phyloP scores from a whole-genome alignment of 73 alveolate species.

The Stentor coeruleus region DNA sequence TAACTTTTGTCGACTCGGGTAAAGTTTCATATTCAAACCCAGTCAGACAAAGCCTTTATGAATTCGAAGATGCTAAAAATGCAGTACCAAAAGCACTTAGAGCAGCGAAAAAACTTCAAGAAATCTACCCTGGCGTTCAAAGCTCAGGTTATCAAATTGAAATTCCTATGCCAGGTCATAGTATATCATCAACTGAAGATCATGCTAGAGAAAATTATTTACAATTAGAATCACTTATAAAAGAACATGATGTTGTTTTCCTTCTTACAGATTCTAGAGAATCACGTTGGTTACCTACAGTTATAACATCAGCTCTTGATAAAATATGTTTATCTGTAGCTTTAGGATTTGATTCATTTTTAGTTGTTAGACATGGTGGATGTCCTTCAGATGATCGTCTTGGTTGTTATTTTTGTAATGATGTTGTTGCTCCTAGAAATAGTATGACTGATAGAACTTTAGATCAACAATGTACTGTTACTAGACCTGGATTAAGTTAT shows the following conservation, averaged over 20 bases:
- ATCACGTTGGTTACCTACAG: conserved; percentile 98
- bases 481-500: conserved; percentile 95
- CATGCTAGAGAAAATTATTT: conserved; percentile 56
- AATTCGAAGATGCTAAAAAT: conserved; percentile 81
- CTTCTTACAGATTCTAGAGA: conserved; percentile 96
- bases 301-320: conserved; percentile 75
- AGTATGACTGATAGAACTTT: conserved; percentile 93
- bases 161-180: conserved; percentile 99
- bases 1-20: conserved; percentile 95
- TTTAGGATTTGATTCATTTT: conserved; percentile 93
- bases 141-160: conserved; percentile 71
- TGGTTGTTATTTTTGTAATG: conserved; percentile 98
- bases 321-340: conserved; percentile 94
- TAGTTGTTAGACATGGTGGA: conserved; percentile 94
- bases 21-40: conserved; percentile 94
- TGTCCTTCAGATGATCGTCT: conserved; percentile 77
- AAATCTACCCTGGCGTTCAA: conserved; percentile 87
- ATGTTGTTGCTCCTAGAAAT: conserved; percentile 95
- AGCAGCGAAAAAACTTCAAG: conserved; percentile 90
- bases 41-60: conserved; percentile 93
- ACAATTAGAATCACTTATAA: conserved; percentile 70
- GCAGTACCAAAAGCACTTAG: conserved; percentile 73
- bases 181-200: conserved; percentile 61
- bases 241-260: conserved; percentile 88
- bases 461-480: conserved; percentile 96